A percentile compares a stretch with the other conserved stretches of the same genome.
Conservation (phyloP, 2,329 filamentous ascomycete genomes). For the Verticillium isaacii region DNA sequence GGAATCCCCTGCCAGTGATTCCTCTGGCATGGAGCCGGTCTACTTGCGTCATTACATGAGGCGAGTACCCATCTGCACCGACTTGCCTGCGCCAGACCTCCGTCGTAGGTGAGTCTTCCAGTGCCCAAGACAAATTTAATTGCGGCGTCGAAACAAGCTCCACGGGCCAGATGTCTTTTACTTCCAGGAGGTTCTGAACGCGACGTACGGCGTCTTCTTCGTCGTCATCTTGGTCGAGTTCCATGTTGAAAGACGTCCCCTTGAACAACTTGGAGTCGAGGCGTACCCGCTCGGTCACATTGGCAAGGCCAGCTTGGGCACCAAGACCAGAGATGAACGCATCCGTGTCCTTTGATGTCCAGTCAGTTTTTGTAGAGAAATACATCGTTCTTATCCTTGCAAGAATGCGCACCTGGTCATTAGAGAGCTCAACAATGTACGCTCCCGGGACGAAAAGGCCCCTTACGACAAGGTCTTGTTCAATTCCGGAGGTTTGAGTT, state of each 20-base stretch:
- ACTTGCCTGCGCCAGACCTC: conserved; percentile 6
- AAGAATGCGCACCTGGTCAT: conserved; percentile 31
- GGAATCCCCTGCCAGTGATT: conserved; percentile 44
- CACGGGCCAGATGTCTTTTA: conserved; percentile 47
- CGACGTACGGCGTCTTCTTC: conserved; percentile 34
- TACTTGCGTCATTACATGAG: conserved; percentile 53
- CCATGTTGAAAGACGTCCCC: conserved; percentile 47
- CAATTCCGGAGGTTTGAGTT: not conserved
- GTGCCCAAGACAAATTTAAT: conserved; percentile 35
- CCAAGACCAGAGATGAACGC: conserved; percentile 9
- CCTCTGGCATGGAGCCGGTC: conserved; percentile 45
- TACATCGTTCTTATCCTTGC: no score
- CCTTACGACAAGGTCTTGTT: not conserved
- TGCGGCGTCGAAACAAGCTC: conserved; percentile 35
- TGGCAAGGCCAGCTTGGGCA: conserved; percentile 6
- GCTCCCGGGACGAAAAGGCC: conserved; percentile 34
- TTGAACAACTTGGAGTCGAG: conserved; percentile 26
- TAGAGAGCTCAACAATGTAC: conserved; percentile 50
- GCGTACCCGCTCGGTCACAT: conserved; percentile 12
- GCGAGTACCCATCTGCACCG: conserved; percentile 33
- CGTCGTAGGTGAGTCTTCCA: conserved; percentile 10
- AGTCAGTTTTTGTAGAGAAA: not conserved
- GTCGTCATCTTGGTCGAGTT: conserved; percentile 29
- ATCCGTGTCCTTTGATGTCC: not conserved
- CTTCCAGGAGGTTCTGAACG: conserved; percentile 34